Evolutionary conservation across 1,284 basidiomycete species (phyloP).

Genomic region (Coniophora puteana): DNA sequence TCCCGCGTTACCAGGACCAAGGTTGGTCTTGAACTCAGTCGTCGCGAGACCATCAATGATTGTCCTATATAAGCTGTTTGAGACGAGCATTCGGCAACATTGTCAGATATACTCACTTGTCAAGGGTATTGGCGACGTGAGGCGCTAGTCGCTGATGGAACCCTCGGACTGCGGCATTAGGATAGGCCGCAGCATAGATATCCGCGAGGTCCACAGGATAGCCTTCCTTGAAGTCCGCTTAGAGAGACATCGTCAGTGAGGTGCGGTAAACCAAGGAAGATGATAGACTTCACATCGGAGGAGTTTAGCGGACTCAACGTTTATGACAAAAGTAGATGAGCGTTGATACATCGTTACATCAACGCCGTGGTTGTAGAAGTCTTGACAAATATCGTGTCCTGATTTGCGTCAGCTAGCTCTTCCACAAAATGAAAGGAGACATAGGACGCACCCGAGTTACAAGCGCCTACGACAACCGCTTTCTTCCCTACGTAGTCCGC

Average conservation of each 20-base stretch:
- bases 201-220: slow-evolving; percentile 25
- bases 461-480: slow-evolving; percentile 41
- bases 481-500: slow-evolving; percentile 37
- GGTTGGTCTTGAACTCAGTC: slow-evolving; percentile 42
- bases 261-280: background rate
- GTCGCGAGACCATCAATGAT: slow-evolving; percentile 40
- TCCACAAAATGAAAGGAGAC: background rate
- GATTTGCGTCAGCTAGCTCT: slow-evolving; percentile 7
- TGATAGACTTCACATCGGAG: slow-evolving; percentile 15
- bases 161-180: slow-evolving; percentile 12
- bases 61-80: slow-evolving; percentile 20
- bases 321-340: slow-evolving; percentile 25
- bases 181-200: slow-evolving; percentile 13
- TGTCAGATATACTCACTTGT: slow-evolving; percentile 19
- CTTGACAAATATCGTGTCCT: slow-evolving; percentile 26
- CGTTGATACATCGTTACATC: slow-evolving; percentile 29
- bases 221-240: slow-evolving; percentile 19
- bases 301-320: slow-evolving; percentile 7
- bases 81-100: background rate
- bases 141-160: slow-evolving; percentile 18
- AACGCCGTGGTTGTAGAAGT: slow-evolving; percentile 17
- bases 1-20: slow-evolving; percentile 39
- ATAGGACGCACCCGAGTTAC: slow-evolving; percentile 30
- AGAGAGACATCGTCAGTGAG: background rate
- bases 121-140: slow-evolving; percentile 17